A percentile compares a stretch with the other conserved stretches of the same genome.
phyloP scores from a whole-genome alignment of 2,329 filamentous ascomycete genomes.

The Clonostachys rosea region DNA sequence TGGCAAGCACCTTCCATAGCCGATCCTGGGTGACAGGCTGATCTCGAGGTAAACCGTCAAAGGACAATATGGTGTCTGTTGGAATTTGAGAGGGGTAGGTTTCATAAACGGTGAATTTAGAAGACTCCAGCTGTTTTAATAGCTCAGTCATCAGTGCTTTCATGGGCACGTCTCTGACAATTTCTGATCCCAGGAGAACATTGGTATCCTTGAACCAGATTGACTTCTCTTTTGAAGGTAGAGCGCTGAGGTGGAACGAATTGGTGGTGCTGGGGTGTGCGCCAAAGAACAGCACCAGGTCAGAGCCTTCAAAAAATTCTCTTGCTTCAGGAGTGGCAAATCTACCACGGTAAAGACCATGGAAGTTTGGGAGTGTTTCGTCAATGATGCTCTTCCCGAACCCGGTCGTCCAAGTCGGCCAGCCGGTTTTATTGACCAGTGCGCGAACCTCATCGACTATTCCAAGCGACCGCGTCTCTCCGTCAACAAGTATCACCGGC shows the following conservation, averaged over 20 bases:
- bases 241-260: slow-evolving; percentile 27
- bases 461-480: slow-evolving; percentile 73
- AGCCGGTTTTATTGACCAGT: slow-evolving; percentile 65
- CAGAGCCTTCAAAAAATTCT: slow-evolving; percentile 29
- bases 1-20: slow-evolving; percentile 73
- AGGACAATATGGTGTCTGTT: slow-evolving; percentile 54
- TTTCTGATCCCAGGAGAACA: background rate
- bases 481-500: slow-evolving; percentile 78
- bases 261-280: slow-evolving; percentile 42
- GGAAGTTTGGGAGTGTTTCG: slow-evolving; percentile 68
- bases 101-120: slow-evolving; percentile 45
- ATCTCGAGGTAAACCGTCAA: slow-evolving; percentile 31
- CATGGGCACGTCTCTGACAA: background rate
- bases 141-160: background rate
- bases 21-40: slow-evolving; percentile 61
- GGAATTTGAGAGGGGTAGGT: slow-evolving; percentile 59
- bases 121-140: too few relatives aligned
- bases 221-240: slow-evolving; percentile 22
- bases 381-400: slow-evolving; percentile 86
- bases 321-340: slow-evolving; percentile 53
- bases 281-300: slow-evolving; percentile 39
- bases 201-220: slow-evolving; percentile 21
- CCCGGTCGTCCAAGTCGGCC: slow-evolving; percentile 83
- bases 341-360: slow-evolving; percentile 77
- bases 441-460: slow-evolving; percentile 68